phyloP scores from a whole-genome alignment of 75 land plant species.

The Picea sitchensis region DNA sequence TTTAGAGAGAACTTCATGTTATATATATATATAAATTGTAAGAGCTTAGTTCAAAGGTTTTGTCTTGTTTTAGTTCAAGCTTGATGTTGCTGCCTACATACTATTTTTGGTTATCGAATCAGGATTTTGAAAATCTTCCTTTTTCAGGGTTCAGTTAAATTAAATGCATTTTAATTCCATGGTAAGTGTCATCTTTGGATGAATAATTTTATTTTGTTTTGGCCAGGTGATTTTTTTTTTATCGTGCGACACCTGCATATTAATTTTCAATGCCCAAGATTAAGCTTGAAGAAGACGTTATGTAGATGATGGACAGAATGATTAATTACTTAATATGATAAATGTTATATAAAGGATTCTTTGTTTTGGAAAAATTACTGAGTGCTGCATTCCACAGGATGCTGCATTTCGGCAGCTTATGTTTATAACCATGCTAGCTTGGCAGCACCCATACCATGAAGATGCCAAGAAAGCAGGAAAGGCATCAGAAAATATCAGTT shows the following conservation, averaged over 20 bases:
- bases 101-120: background rate
- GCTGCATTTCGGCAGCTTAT: slow-evolving; percentile 79
- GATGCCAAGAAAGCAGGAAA: slow-evolving; percentile 9
- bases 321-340: no score
- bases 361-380: no score
- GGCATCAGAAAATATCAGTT: background rate
- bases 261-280: background rate
- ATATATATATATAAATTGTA: no score
- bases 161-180: background rate
- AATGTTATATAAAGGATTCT: no score
- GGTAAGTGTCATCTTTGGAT: background rate
- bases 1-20: no score
- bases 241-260: background rate
- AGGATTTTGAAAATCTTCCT: background rate
- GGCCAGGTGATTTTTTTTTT: background rate
- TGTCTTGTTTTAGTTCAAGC: no score
- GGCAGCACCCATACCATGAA: slow-evolving; percentile 77
- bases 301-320: no score
- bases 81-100: background rate
- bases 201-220: background rate
- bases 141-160: background rate
- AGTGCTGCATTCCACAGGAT: slow-evolving; percentile 50
- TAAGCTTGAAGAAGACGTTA: background rate
- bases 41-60: no score
- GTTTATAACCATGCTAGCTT: slow-evolving; percentile 90